Evolutionary conservation across 2,329 filamentous ascomycete species (phyloP).

Genomic region (Talaromyces sp.): DNA sequence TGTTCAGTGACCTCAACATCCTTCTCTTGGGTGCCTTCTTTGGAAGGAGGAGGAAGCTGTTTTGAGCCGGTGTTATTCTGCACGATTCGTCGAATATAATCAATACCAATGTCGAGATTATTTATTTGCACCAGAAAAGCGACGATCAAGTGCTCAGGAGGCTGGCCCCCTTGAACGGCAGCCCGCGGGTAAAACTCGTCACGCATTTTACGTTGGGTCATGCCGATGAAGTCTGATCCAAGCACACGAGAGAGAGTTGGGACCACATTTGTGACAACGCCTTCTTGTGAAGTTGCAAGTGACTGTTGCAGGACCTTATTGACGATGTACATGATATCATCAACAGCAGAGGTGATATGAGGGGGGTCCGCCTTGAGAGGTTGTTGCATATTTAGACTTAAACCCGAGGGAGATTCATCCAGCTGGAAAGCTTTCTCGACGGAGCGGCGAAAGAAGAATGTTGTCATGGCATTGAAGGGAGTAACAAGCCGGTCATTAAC

Average conservation of each 20-base stretch:
- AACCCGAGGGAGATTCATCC: conserved; percentile 79
- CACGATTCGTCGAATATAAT: conserved; percentile 88
- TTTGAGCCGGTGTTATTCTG: conserved; percentile 60
- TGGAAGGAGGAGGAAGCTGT: conserved; percentile 17
- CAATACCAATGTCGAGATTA: conserved; percentile 87
- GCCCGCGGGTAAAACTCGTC: conserved; percentile 91
- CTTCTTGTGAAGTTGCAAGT: conserved; percentile 79
- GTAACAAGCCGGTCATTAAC: conserved; percentile 71
- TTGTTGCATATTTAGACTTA: conserved; percentile 74
- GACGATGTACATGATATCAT: conserved; percentile 99
- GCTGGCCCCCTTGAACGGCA: conserved; percentile 74
- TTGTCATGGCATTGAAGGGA: conserved; percentile 90
- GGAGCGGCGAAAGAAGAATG: conserved; percentile 93
- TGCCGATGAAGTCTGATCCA: conserved; percentile 87
- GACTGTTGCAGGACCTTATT: conserved; percentile 87
- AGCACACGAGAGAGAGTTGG: conserved; percentile 79
- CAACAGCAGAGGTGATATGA: conserved; percentile 91
- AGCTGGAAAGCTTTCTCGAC: conserved; percentile 98
- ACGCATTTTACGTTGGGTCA: conserved; percentile 97
- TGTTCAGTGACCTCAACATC: conserved; percentile 30
- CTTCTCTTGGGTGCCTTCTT: conserved; percentile 12
- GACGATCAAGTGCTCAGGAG: conserved; percentile 85
- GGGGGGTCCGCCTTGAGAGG: conserved; percentile 77
- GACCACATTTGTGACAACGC: conserved; percentile 75
- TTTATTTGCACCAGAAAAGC: conserved; percentile 92